Evolutionary conservation across 2,329 filamentous ascomycete species (phyloP), one percentile per base, ranked within the genome.

Genomic region (Alternaria arborescens): DNA sequence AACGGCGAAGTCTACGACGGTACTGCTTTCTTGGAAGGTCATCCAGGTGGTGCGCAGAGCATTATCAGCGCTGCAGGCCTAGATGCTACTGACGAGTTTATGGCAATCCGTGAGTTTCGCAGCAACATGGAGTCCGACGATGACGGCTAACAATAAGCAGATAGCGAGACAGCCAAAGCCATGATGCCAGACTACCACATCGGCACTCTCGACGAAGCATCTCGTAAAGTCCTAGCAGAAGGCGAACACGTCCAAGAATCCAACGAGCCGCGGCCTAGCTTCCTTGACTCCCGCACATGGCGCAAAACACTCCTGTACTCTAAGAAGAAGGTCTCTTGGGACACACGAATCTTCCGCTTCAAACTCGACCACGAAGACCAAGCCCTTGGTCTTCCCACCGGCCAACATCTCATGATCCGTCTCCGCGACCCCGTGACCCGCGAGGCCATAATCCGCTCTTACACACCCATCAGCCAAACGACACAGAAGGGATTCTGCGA

Each of bases 161-260:
- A 97, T 77, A 94, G 91, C 75, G 93, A 97, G 80, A 97, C 91
- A 16, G 94, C 94, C 34, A 97, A 96, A 80, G 86, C 85, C 18
- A 97, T 97, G 93, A 93, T 97, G 90, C 85, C 87, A 11, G 79
- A 85, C 44, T 96, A 97, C 73, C 93, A 97, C 77, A 88, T 97
- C 66, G 94, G 94, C 52, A 88, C 88, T 0, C 85, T 97, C 12
- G 87, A 91, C 68, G 81, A 87, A 65, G 82, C 82, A 20, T 86
- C 89, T 1, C 82, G 83, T 6, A 81, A 83, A 40, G 74, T 82
- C 0, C 83, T 95, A 3, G 81, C 83, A 14, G 78, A 81, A 55
- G 80, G 80, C 26, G 76, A 80, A 14, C 78, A 78, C 1, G 76
- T 82, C 58, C 74, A 76, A 1, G 77, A 78, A n/a, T 78, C 79